Conservation (phyloP, 305 asterid genomes). For the Solanum chacoense region DNA sequence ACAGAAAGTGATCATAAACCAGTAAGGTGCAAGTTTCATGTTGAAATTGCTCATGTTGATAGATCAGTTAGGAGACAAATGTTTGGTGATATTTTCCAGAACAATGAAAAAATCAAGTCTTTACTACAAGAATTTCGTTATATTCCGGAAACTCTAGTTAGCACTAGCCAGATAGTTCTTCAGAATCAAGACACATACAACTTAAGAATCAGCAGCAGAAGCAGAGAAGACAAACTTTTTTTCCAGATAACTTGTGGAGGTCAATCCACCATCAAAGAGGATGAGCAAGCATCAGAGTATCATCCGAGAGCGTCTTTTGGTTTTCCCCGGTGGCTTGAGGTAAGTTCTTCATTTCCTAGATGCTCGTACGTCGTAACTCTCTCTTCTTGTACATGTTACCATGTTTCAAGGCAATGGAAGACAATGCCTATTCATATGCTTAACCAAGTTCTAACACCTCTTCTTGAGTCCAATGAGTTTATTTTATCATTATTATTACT, state of each 20-base stretch:
- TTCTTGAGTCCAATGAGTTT: neutral
- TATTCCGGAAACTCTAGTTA: slow-evolving; percentile 57
- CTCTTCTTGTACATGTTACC: neutral
- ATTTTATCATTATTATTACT: neutral
- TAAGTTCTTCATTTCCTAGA: slow-evolving; percentile 10
- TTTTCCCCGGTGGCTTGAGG: slow-evolving; percentile 96
- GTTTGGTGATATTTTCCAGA: slow-evolving; percentile 47
- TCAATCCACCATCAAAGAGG: slow-evolving; percentile 57
- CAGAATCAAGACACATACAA: slow-evolving; percentile 58
- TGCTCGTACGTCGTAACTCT: neutral
- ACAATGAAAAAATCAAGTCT: slow-evolving; percentile 32
- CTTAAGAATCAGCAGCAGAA: slow-evolving; percentile 56
- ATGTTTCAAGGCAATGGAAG: neutral
- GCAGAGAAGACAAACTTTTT: slow-evolving; percentile 45
- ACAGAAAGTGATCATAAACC: slow-evolving; percentile 95
- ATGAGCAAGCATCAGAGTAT: slow-evolving; percentile 35
- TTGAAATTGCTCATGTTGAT: slow-evolving; percentile 74
- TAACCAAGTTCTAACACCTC: neutral
- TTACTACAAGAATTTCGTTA: slow-evolving; percentile 41
- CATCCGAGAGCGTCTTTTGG: slow-evolving; percentile 71
- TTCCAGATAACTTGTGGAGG: slow-evolving; percentile 65
- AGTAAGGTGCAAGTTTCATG: slow-evolving; percentile 67
- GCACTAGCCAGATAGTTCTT: slow-evolving; percentile 42
- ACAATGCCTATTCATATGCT: neutral
- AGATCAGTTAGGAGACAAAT: slow-evolving; percentile 76